Percentiles rank a stretch among this genome's conserved stretches.
phyloP scores from a whole-genome alignment of 2,329 filamentous ascomycete species.

The Xylariaceae sp. region DNA sequence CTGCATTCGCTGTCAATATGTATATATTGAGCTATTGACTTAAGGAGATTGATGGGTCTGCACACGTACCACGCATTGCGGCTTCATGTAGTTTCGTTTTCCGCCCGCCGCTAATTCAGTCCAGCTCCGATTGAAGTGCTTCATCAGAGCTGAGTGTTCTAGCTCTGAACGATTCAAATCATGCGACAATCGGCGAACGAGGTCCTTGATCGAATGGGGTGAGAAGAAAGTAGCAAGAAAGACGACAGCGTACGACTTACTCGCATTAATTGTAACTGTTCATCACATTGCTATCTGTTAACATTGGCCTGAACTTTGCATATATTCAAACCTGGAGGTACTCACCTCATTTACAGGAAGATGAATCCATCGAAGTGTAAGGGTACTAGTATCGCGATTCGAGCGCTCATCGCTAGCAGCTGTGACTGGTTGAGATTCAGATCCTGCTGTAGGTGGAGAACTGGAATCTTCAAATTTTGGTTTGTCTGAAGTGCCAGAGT shows the following conservation, averaged over 20 bases:
- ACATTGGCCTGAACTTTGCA: not conserved
- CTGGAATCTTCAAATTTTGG: too few relatives aligned
- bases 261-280: too few relatives aligned
- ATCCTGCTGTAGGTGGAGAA: too few relatives aligned
- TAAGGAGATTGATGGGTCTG: not conserved
- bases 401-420: too few relatives aligned
- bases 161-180: not conserved
- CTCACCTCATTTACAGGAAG: not conserved
- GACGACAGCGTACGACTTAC: too few relatives aligned
- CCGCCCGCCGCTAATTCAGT: slow-evolving; percentile 20
- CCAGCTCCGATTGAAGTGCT: slow-evolving; percentile 23
- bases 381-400: not conserved
- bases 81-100: slow-evolving; percentile 21
- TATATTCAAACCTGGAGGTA: not conserved
- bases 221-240: too few relatives aligned
- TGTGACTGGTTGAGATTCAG: too few relatives aligned
- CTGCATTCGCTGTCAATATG: not conserved
- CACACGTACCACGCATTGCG: slow-evolving; percentile 21
- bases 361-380: not conserved
- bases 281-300: too few relatives aligned
- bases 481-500: too few relatives aligned
- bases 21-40: not conserved
- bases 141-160: too few relatives aligned
- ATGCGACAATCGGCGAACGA: not conserved
- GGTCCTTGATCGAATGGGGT: not conserved